Percentiles rank a stretch among this genome's conserved stretches.
phyloP scores from a whole-genome alignment of 257 asterid genomes.

The Craterostigma plantagineum region DNA sequence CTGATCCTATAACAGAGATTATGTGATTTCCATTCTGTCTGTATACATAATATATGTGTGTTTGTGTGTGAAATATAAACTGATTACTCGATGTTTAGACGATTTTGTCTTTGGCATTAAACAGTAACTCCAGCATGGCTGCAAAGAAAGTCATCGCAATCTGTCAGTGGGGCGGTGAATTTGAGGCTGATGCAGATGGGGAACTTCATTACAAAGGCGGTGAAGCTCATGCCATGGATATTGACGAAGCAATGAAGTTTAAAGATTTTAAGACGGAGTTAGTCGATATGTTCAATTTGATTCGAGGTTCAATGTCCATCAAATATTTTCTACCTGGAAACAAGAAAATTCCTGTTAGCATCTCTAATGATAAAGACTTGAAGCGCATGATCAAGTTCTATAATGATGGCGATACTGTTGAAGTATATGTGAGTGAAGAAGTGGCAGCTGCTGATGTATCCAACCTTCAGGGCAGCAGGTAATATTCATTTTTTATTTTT shows the following conservation, averaged over 20 bases:
- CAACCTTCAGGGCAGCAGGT: slow-evolving; percentile 93
- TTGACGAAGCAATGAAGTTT: slow-evolving; percentile 58
- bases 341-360: slow-evolving; percentile 82
- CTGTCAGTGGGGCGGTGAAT: slow-evolving; percentile 92
- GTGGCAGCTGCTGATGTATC: slow-evolving; percentile 61
- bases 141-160: slow-evolving; percentile 69
- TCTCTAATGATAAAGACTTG: slow-evolving; percentile 88
- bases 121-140: slow-evolving; percentile 39
- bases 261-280: slow-evolving; percentile 67
- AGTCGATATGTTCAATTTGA: slow-evolving; percentile 77
- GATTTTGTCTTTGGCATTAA: slow-evolving; percentile 5
- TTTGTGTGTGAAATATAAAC: too few relatives aligned
- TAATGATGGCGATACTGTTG: slow-evolving; percentile 45
- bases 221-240: slow-evolving; percentile 98
- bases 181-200: slow-evolving; percentile 70
- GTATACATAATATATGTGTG: too few relatives aligned
- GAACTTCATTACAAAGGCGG: slow-evolving; percentile 66
- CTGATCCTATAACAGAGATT: too few relatives aligned
- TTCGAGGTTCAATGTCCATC: slow-evolving; percentile 31
- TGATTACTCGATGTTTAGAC: too few relatives aligned
- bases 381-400: slow-evolving; percentile 78
- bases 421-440: slow-evolving; percentile 61
- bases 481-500: slow-evolving; percentile 16
- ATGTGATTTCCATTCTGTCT: too few relatives aligned
- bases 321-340: slow-evolving; percentile 87